Base-by-base conservation (phyloP, 2,329 filamentous ascomycete genomes). In the Ceratocystiopsis brevicomis region DNA sequence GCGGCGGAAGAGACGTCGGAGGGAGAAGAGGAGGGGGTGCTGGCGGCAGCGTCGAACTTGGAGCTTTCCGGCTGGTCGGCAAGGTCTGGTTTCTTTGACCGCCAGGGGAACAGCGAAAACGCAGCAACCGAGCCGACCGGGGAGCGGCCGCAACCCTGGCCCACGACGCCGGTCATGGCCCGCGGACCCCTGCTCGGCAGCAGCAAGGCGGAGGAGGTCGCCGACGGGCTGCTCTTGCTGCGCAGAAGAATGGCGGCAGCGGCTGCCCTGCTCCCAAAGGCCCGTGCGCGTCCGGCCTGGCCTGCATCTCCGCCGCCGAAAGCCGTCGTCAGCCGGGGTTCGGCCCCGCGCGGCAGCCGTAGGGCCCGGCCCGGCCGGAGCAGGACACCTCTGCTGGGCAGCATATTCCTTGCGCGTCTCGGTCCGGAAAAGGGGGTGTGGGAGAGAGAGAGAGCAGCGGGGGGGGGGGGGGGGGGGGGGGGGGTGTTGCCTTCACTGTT, bases 11-110 rank as follows among this genome's bases (percentile, higher is more conserved):
- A 13, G 11, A 18, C 46, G 40, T 38, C 42, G 38, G 38, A 49
- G 37, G 39, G 52, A 39, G 54, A 39, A 53, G 41, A 53, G 50
- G 39, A 52, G 51, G 34, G 45, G 48, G 34, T 44, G 42, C 10
- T 21, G 43, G 17, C 15, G 38, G 21, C 33, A 33, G 19, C n/a
- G 41, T 30, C 25, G 10, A 9, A 2, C 25, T n/a, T 35, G 42
- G 12, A 15, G 38, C 32, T 33, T 10, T 30, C 25, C 25, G 10
- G 25, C 8, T 30, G 25, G 25, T 8, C 25, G 5, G 25, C 32
- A 3, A 15, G 38, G 18, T n/a, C 12, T 19, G 19, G 38, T 15
- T 19, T 33, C 33, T 3, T 37, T 16, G 19, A 33, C 16, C 12
- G 39, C 37, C 12, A 51, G 17, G 46, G 45, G 39, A 37, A 50